Conservation (phyloP, 768 basidiomycete genomes). For the Phanerodontia chrysosporium region DNA sequence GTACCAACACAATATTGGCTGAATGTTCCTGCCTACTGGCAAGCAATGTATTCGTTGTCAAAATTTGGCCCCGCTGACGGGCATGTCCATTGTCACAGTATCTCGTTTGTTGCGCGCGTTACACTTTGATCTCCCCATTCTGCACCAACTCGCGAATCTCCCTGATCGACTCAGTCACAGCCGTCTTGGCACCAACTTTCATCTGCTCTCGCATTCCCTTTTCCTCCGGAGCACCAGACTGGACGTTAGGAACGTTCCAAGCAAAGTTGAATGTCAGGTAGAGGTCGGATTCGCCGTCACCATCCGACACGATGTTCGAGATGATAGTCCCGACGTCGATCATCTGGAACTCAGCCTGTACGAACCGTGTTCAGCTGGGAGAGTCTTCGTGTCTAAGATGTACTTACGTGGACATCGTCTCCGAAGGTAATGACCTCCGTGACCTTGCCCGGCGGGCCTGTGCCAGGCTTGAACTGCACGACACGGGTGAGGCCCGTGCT, state of each 20-base stretch:
- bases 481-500: slow-evolving; percentile 5
- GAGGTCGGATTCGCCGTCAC: slow-evolving; percentile 7
- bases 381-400: neutral
- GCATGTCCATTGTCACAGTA: neutral
- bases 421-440: slow-evolving; percentile 5
- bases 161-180: neutral
- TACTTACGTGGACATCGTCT: neutral
- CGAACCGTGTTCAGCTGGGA: neutral
- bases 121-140: slow-evolving; percentile 1
- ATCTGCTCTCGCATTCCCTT: neutral
- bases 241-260: slow-evolving; percentile 9
- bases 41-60: too few relatives aligned
- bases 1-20: too few relatives aligned
- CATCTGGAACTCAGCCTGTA: slow-evolving; percentile 7
- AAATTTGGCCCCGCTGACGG: too few relatives aligned
- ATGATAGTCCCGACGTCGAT: neutral
- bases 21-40: too few relatives aligned
- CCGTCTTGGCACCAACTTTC: neutral
- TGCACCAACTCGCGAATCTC: slow-evolving; percentile 5
- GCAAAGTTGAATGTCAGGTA: slow-evolving; percentile 11
- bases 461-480: slow-evolving; percentile 10
- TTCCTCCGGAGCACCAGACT: slow-evolving; percentile 3
- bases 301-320: slow-evolving; percentile 12
- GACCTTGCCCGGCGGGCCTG: slow-evolving; percentile 9
- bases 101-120: neutral